Evolutionary conservation across 2,329 filamentous ascomycete species (phyloP), one percentile per base, ranked within the genome.

Genomic region (Helminthosporium solani): DNA sequence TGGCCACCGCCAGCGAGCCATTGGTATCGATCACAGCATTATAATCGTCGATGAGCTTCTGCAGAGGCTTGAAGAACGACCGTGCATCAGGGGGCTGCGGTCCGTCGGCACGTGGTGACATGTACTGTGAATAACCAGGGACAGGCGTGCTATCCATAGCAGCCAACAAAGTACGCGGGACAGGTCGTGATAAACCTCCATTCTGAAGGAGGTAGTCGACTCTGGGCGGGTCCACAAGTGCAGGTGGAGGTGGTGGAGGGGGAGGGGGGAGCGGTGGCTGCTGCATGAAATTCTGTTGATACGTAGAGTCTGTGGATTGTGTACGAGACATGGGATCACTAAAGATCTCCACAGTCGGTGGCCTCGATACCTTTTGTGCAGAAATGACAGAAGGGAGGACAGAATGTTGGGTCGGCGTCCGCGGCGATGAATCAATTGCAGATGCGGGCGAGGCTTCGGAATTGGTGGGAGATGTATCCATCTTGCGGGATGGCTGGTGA

Each of bases 171-270:
- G 83, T 83, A 58, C 85, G 88, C 1, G 90, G 84, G 0, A 94
- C 80, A 1, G 83, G 76, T 35, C 86, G 80, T 18, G 83, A 70
- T 15, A 97, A 73, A 1, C 92, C 92, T 31, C 92, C 92, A 67
- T 96, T 86, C 60, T 94, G 89, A 44, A 96, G 78, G 15, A 97
- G 77, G 66, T 97, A 97, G 66, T 97, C 92, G 15, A 97, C 90
- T 50, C 88, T 82, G 0, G 92, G 92, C 33, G 90, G 84, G 34
- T 85, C 77, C 28, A 81, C 77, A 33, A 79, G 56, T 41, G 84
- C 74, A 56, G 84, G 80, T 7, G 90, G 81, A 1, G 87, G 84
- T 1, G 89, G 90, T 0, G 90, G 90, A 0, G 88, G 89, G 0
- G 87, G 84, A 1, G 89, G 90, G 0, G 90, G 90, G 0, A 88